Evolutionary conservation across 768 basidiomycete genomes (phyloP), one percentile per base, ranked within the genome.

Genomic region (Termitomyces sp.): DNA sequence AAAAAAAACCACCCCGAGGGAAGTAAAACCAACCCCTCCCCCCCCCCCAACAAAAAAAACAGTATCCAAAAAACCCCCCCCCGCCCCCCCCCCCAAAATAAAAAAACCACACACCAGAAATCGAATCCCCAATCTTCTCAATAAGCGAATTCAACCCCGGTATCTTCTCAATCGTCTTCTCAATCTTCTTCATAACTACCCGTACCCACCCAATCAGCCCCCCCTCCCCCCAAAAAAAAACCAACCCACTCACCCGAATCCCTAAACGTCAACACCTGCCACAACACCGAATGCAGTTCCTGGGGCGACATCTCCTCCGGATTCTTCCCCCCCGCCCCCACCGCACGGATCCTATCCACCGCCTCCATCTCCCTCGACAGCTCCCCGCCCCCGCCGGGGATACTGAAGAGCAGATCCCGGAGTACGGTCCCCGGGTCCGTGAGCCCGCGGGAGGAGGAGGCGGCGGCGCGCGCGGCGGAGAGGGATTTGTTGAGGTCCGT

Each of bases 231-330:
- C 22, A 48, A 25, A 3, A 2, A 16, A 50, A 9, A 43, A 31
- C 36, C 7, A 41, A 15, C 27, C 56, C 18, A 64, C 78, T 11
- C 53, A 85, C 86, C 82, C 5, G 84, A 83, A 70, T 96, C 94
- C 47, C 92, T 78, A 72, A 95, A 95, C 25, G 76, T 84, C 66
- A 98, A 68, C 6, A 96, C 83, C 70, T 91, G 83, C 92, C 93
- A 95, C 20, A 95, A 71, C 3, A 85, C 83, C 1, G 81, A 72
- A 67, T 94, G 91, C 47, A 96, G 61, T 68, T 98, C 92, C 70
- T 95, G 91, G 3, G 94, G 93, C 49, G 73, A 84, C 92, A 98
- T 91, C 16, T 89, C 81, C 57, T 86, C 83, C 0, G 94, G 89
- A 13, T 76, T 73, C 67, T 85, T 88, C 5, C 86, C 88, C 0